Percentiles rank a stretch among this genome's conserved stretches.
Conservation (phyloP, 208 protist species). For the Ichthyophonus hoferi region DNA sequence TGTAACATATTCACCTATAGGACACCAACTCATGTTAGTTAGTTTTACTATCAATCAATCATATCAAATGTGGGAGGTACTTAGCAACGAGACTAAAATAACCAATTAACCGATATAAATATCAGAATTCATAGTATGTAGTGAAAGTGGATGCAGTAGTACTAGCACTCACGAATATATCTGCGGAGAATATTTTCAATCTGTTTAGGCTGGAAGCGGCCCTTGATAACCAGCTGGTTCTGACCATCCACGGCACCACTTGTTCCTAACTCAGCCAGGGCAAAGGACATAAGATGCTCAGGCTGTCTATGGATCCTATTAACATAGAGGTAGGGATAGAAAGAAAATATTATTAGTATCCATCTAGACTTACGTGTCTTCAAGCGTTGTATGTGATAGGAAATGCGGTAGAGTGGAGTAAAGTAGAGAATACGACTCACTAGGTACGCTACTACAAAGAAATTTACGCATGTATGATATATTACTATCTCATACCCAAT, state of each 20-base stretch:
- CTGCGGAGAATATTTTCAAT: constrained; percentile 51
- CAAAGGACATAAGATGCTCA: constrained; percentile 52
- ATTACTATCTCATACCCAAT: too few relatives aligned
- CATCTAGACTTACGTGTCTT: background rate
- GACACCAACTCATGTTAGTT: too few relatives aligned
- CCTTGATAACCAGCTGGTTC: constrained; percentile 45
- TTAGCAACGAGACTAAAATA: too few relatives aligned
- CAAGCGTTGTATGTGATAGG: background rate
- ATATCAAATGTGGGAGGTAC: too few relatives aligned
- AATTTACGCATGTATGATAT: too few relatives aligned
- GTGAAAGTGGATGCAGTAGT: too few relatives aligned
- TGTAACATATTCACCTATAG: constrained; percentile 47
- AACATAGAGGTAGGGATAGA: background rate
- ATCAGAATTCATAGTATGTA: too few relatives aligned
- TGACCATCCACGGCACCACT: constrained; percentile 45
- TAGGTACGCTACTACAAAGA: too few relatives aligned
- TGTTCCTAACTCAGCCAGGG: constrained; percentile 51
- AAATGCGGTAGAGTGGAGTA: background rate
- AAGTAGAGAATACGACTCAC: background rate
- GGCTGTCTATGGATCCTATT: constrained; percentile 30
- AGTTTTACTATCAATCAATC: too few relatives aligned
- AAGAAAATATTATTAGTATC: background rate
- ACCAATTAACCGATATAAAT: too few relatives aligned
- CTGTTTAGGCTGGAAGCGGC: constrained; percentile 54
- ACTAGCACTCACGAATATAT: constrained; percentile 51